phyloP scores from a whole-genome alignment of 1,139 yeast genomes.

The Pneumocystis carinii region DNA sequence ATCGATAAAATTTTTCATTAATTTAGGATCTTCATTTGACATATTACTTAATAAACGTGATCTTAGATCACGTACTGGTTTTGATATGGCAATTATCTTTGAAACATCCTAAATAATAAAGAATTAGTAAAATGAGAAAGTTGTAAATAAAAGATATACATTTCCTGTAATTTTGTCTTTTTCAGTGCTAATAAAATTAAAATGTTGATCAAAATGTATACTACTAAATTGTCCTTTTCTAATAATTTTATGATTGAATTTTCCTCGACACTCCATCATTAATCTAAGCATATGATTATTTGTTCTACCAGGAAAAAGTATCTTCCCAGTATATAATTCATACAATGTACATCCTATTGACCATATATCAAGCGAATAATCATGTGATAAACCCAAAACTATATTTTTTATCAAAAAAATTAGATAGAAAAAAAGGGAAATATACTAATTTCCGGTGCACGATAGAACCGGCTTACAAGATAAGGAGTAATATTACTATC shows the following conservation, averaged over 20 bases:
- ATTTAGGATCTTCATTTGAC: constrained; percentile 7
- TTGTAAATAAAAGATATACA: constrained; percentile 13
- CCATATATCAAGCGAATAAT: constrained; percentile 75
- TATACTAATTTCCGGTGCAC: constrained; percentile 74
- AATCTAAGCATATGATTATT: constrained; percentile 25
- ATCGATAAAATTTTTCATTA: constrained; percentile 27
- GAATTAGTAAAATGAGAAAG: constrained; percentile 1
- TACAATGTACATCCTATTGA: constrained; percentile 84
- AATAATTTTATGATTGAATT: constrained; percentile 22
- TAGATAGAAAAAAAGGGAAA: not conserved
- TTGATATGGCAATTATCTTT: not conserved
- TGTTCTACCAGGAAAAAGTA: constrained; percentile 60
- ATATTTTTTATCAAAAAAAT: not conserved
- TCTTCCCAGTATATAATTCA: constrained; percentile 69
- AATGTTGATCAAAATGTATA: constrained; percentile 22
- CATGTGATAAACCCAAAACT: constrained; percentile 73
- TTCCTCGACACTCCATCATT: constrained; percentile 25
- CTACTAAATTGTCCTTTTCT: constrained; percentile 20
- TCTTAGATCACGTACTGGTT: constrained; percentile 12
- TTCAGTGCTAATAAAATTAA: constrained; percentile 20
- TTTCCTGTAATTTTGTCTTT: constrained; percentile 20
- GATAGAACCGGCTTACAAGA: constrained; percentile 72
- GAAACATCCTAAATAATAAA: not conserved
- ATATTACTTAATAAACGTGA: constrained; percentile 3
- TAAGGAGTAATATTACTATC: constrained; percentile 73